phyloP scores from a whole-genome alignment of 202 grass and related monocot species.

The Carex sylvatica region DNA sequence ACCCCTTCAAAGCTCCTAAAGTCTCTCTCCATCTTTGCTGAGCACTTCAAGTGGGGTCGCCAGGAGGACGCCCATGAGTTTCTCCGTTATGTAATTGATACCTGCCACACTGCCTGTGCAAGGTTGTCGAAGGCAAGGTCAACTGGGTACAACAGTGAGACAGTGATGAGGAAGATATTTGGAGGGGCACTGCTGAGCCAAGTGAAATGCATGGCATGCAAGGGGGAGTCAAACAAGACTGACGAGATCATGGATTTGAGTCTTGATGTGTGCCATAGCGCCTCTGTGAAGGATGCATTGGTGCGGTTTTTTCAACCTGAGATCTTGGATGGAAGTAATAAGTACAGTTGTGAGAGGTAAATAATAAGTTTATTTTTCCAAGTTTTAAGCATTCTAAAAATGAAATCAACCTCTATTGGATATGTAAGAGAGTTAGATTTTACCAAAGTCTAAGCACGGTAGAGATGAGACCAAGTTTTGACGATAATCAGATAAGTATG shows the following conservation, averaged over 20 bases:
- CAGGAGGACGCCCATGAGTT: conserved; percentile 98
- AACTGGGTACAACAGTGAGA: conserved; percentile 13
- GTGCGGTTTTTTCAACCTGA: conserved; percentile 76
- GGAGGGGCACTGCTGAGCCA: conserved; percentile 80
- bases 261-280: conserved; percentile 71
- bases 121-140: conserved; percentile 28
- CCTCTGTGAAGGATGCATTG: conserved; percentile 75
- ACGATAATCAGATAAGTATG: neutral
- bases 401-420: neutral
- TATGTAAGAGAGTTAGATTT: neutral
- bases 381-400: neutral
- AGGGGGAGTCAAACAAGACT: conserved; percentile 88
- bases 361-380: neutral
- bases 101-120: conserved; percentile 62
- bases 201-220: conserved; percentile 91
- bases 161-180: conserved; percentile 89
- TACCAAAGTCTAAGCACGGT: neutral
- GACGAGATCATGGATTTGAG: conserved; percentile 98
- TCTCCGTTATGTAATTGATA: conserved; percentile 73
- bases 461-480: neutral
- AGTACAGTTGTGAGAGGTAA: conserved; percentile 87
- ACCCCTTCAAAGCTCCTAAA: conserved; percentile 57
- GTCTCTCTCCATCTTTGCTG: conserved; percentile 60
- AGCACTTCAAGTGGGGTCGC: conserved; percentile 70
- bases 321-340: conserved; percentile 89